Evolutionary conservation across 1,139 yeast species (phyloP), one percentile per base, ranked within the genome.

Genomic region (Scheffersomyces segobiensis): DNA sequence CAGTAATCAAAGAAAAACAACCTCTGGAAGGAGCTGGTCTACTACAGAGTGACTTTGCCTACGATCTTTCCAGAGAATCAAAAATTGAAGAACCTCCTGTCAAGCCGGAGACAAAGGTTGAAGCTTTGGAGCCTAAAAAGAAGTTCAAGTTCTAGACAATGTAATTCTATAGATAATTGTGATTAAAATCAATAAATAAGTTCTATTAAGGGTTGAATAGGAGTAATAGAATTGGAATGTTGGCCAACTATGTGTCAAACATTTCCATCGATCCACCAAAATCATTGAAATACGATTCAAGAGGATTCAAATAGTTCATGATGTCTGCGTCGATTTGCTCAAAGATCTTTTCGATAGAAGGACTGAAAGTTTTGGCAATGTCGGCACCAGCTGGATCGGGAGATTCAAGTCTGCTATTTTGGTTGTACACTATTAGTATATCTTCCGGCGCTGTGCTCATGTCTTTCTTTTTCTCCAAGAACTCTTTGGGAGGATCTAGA

Each of bases 261-360:
- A 48, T 48, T 20, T 48, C 50, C 21, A 48, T 48, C n/a, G 50
- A 12, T 12, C 22, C 22, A 19, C 50, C 50, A 48, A 48, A 48
- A 18, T 48, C 50, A 54, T 65, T 66, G 7, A 67, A 64, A 49
- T 63, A 66, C n/a, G 70, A 62, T 48, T 73, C 76, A 32, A 70
- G 61, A 3, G 77, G 76, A 56, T 74, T 73, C 51, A 75, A 64
- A 59, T 66, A 71, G 26, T 67, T 65, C 55, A 71, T 56, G 17
- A 74, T 61, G 61, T 76, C 79, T 1, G 71, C 66, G 56, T 75
- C 77, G 19, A 76, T 72, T 49, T 68, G 76, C 58, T 72, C 73
- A 61, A 76, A 74, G 19, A 76, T 69, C 42, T 72, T 75, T 53
- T 75, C 75, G 46, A 73, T 62, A 5, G 75, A 65, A 49, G 59